phyloP scores from a whole-genome alignment of 768 basidiomycete species.

The Agaricus bisporus region DNA sequence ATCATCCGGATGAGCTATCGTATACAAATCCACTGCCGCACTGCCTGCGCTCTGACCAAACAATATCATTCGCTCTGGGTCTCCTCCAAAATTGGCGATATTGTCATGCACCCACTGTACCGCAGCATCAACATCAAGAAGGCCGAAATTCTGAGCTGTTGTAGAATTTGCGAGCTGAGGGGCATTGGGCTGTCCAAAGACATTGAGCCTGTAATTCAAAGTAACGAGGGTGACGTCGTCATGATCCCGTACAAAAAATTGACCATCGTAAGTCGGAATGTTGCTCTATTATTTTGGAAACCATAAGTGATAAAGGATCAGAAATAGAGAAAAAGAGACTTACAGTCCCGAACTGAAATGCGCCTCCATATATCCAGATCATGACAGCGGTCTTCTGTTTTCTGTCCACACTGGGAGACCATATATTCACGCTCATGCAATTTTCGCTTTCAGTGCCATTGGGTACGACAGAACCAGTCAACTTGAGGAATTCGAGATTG shows the following conservation, averaged over 20 bases:
- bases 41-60: conserved; percentile 33
- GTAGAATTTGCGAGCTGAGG: conserved; percentile 24
- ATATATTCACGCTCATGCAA: conserved; percentile 32
- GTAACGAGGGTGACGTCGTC: conserved; percentile 30
- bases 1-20: conserved; percentile 27
- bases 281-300: conserved; percentile 17
- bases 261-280: conserved; percentile 20
- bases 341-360: conserved; percentile 29
- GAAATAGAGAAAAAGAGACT: conserved; percentile 4
- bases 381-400: conserved; percentile 30
- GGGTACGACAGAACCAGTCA: conserved; percentile 19
- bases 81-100: conserved; percentile 36
- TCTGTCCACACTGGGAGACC: conserved; percentile 25
- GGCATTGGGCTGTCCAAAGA: conserved; percentile 34
- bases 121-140: conserved; percentile 32
- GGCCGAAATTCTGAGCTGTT: conserved; percentile 30
- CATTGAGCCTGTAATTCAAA: conserved; percentile 33
- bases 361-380: conserved; percentile 33
- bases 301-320: not conserved
- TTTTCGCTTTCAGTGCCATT: conserved; percentile 27
- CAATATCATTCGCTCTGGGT: conserved; percentile 28
- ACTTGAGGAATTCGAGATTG: conserved; percentile 19
- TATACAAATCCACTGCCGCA: conserved; percentile 26
- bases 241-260: conserved; percentile 25
- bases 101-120: conserved; percentile 41